These are phyloP conservation scores for Coemansia sp. DNA, from an alignment of 192 early-diverging fungal species.

Conservation along the genomic window DNA sequence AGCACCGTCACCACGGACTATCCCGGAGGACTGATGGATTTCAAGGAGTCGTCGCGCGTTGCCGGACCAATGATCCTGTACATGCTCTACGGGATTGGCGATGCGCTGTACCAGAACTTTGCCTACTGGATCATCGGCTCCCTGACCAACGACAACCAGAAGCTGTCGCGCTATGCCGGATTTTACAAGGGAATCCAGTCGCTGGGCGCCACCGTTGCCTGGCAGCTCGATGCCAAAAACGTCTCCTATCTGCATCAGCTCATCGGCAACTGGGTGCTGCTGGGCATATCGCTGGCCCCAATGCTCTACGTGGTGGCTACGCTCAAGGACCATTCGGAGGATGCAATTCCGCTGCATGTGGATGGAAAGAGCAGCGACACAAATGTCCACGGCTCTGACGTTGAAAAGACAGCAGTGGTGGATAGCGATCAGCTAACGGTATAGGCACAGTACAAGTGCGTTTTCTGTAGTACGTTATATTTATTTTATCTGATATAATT, in stretches of 20 bases:
- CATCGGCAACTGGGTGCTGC: conserved; percentile 60
- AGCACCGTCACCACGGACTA: conserved; percentile 16
- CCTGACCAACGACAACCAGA: conserved; percentile 74
- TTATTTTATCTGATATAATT: neutral
- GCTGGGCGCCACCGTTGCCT: conserved; percentile 65
- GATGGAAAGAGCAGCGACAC: conserved; percentile 6
- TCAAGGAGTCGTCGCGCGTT: conserved; percentile 47
- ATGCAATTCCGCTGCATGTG: neutral
- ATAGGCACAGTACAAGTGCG: neutral
- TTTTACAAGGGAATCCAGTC: conserved; percentile 90
- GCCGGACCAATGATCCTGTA: conserved; percentile 68
- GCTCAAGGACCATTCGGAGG: conserved; percentile 54
- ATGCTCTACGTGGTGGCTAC: conserved; percentile 56
- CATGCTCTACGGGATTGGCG: conserved; percentile 69
- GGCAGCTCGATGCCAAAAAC: conserved; percentile 65
- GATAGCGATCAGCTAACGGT: neutral
- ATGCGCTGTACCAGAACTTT: conserved; percentile 77
- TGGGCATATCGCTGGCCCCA: conserved; percentile 52
- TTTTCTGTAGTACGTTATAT: no score
- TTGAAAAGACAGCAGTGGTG: neutral
- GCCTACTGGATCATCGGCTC: conserved; percentile 84
- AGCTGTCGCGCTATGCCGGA: conserved; percentile 68
- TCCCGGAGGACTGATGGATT: conserved; percentile 46
- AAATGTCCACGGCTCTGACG: neutral
- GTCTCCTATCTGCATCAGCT: conserved; percentile 56